phyloP scores from a whole-genome alignment of 2,329 filamentous ascomycete species.

The Phaeosphaeriaceae sp. region DNA sequence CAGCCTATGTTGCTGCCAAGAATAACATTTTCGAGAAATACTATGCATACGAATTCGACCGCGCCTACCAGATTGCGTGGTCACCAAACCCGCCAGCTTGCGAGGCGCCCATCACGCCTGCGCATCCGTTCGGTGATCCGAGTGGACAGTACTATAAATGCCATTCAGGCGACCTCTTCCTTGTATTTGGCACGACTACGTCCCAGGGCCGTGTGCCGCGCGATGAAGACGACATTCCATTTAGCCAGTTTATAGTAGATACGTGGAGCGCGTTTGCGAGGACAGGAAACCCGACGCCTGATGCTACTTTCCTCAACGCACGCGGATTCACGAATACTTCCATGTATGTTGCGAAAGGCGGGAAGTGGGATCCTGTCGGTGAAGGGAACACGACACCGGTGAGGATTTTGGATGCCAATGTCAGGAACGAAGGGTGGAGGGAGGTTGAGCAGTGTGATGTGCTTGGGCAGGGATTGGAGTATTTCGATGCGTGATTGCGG shows the following conservation, averaged over 20 bases:
- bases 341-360: slow-evolving; percentile 12
- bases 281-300: slow-evolving; percentile 33
- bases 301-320: slow-evolving; percentile 24
- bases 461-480: slow-evolving; percentile 30
- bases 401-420: slow-evolving; percentile 34
- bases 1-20: slow-evolving; percentile 26
- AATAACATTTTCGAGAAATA: slow-evolving; percentile 30
- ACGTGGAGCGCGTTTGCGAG: slow-evolving; percentile 43
- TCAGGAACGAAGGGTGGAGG: slow-evolving; percentile 24
- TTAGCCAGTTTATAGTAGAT: slow-evolving; percentile 41
- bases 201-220: slow-evolving; percentile 42
- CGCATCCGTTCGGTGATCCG: slow-evolving; percentile 36
- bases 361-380: slow-evolving; percentile 23
- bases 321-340: slow-evolving; percentile 39
- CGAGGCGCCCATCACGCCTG: slow-evolving; percentile 30
- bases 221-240: slow-evolving; percentile 40
- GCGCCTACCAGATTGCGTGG: slow-evolving; percentile 37
- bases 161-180: slow-evolving; percentile 43
- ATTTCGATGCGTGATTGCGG: slow-evolving; percentile 19
- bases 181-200: slow-evolving; percentile 41
- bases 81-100: slow-evolving; percentile 46
- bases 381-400: slow-evolving; percentile 11
- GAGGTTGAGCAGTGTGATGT: slow-evolving; percentile 36
- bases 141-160: slow-evolving; percentile 30
- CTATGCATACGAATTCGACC: slow-evolving; percentile 43